Base-by-base conservation (phyloP, 306 rosid genomes). In the Gastrolobium bilobum region DNA sequence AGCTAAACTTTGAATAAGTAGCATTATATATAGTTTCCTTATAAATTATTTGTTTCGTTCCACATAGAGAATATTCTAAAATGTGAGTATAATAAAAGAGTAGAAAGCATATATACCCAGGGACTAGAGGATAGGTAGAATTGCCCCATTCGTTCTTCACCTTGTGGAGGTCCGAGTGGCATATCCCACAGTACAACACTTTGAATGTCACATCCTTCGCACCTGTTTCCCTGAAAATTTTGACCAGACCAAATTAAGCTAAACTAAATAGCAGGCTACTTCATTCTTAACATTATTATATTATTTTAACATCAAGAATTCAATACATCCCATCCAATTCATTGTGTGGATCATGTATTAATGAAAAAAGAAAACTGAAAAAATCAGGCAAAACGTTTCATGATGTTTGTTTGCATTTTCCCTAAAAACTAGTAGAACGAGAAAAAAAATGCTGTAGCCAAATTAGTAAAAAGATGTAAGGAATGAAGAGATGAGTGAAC, bases 141-240 rank as follows among this genome's bases (percentile, higher is more conserved):
- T 0, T 0, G 9, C 81, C 86, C 88, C 86, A 89, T 5, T 87
- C 87, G 2, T 89, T 89, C 75, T 81, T 83, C 4, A 68, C 0
- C 76, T 33, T 71, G 73, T 85, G 89, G 39, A 87, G 85, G 15
- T 89, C 93, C 0, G 91, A 14, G 81, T 89, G 87, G n/a, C 93
- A 89, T 75, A 89, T 61, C 8, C 91, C 93, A 79, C 89, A 83
- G 9, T 83, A 89, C 43, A 85, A n/a, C 14, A 89, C 87, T 43
- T 77, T 79, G 62, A 89, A 84, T 20, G 76, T 65, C 13, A 89
- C 90, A 26, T 89, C 92, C 3, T 77, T 82, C 14, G 76, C 84
- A 3, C 87, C 86, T 0, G 87, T 64, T 77, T 84, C 81, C 71
- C 92, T 88, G 80, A 35, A 68, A 40, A 1, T 10, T 50, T 40